Percentiles rank a stretch among this genome's conserved stretches.
Conservation (phyloP, 1,284 basidiomycete genomes). For the Sphagnurus paluster region DNA sequence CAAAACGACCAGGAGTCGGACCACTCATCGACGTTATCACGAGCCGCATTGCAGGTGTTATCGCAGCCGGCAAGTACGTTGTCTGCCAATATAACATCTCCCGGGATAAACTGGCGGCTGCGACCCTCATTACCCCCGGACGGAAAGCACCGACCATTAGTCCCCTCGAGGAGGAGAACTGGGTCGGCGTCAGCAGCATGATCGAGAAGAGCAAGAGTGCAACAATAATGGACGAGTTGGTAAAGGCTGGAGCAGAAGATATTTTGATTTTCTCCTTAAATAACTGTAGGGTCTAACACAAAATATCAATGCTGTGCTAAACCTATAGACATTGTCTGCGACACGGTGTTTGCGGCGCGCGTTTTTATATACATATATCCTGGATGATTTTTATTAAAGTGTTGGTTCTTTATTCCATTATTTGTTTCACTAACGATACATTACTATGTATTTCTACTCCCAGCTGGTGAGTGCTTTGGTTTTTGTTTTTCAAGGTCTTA, state of each 20-base stretch:
- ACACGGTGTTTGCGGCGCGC: too few species aligned
- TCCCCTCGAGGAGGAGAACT: conserved; percentile 79
- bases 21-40: conserved; percentile 83
- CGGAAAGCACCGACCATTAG: conserved; percentile 89
- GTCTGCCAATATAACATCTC: conserved; percentile 92
- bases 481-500: too few species aligned
- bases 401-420: too few species aligned
- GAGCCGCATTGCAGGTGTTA: conserved; percentile 88
- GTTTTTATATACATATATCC: too few species aligned
- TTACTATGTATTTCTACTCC: too few species aligned
- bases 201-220: conserved; percentile 87
- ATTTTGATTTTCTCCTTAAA: conserved; percentile 88
- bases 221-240: conserved; percentile 88
- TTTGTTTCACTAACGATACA: too few species aligned
- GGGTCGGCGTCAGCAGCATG: conserved; percentile 95
- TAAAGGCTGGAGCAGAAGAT: conserved; percentile 85
- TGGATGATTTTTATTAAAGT: too few species aligned
- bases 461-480: too few species aligned
- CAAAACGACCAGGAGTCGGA: conserved; percentile 67
- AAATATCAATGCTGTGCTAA: too few species aligned
- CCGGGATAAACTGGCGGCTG: conserved; percentile 61
- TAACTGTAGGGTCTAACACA: conserved; percentile 87
- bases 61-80: conserved; percentile 88
- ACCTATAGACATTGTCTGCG: too few species aligned
- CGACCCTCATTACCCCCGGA: conserved; percentile 83